Conservation (phyloP, 345 rosid species). For the Gossypium thurberi region DNA sequence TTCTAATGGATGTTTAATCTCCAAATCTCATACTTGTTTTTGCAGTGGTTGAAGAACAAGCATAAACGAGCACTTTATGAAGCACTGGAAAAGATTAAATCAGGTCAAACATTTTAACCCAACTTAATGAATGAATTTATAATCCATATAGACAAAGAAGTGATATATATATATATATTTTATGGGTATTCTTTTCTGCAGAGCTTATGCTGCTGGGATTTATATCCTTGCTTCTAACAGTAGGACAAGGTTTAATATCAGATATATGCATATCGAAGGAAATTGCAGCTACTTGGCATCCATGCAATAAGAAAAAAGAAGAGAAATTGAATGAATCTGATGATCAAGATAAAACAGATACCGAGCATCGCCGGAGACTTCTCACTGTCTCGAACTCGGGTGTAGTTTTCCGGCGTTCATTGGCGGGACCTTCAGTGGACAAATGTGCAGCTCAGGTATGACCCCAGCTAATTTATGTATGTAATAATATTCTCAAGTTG, state of each 20-base stretch:
- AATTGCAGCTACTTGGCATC: constrained; percentile 60
- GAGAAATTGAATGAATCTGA: not conserved
- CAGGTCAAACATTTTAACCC: constrained; percentile 36
- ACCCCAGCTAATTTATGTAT: no score
- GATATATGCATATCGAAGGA: constrained; percentile 53
- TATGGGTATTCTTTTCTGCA: constrained; percentile 9
- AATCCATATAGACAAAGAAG: not conserved
- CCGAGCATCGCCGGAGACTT: constrained; percentile 44
- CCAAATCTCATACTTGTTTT: not conserved
- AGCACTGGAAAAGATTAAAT: constrained; percentile 85
- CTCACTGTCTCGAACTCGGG: constrained; percentile 22
- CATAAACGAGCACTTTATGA: constrained; percentile 66
- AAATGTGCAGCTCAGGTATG: constrained; percentile 46
- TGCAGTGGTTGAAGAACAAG: constrained; percentile 64
- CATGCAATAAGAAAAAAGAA: constrained; percentile 35
- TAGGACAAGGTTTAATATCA: constrained; percentile 43
- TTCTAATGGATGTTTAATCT: not conserved
- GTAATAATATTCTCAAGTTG: not conserved
- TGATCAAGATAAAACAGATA: not conserved
- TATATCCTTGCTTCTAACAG: constrained; percentile 69
- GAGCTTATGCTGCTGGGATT: constrained; percentile 92
- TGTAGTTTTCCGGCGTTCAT: constrained; percentile 36
- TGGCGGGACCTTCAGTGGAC: constrained; percentile 37
- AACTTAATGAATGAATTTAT: not conserved
- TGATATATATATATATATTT: not conserved